Conservation (phyloP, 257 asterid species). For the Gentiana straminea region DNA sequence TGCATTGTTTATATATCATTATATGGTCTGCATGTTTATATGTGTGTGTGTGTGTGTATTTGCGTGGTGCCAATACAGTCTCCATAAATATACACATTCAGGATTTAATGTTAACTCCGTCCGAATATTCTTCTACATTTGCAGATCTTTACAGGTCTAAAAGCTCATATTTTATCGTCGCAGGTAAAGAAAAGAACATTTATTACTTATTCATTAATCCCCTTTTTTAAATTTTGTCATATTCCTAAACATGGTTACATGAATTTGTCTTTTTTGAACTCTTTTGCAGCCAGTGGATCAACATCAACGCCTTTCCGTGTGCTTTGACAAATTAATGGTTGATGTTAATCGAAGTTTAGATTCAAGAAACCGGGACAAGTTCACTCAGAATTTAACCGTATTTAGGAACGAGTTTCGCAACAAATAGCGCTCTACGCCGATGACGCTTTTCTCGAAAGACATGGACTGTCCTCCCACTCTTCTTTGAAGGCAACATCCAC, state of each 20-base stretch:
- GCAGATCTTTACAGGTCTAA: conserved; percentile 86
- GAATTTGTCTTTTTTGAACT: too few relatives aligned
- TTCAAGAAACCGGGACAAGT: conserved; percentile 90
- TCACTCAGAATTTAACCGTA: conserved; percentile 72
- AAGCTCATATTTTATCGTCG: conserved; percentile 79
- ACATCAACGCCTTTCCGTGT: conserved; percentile 72
- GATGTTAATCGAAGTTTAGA: conserved; percentile 78
- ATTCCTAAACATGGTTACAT: too few relatives aligned
- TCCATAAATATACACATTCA: too few relatives aligned
- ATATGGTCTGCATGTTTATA: too few relatives aligned
- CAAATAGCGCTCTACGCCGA: conserved; percentile 25
- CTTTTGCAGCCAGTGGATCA: conserved; percentile 71
- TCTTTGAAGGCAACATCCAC: background rate
- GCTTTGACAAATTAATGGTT: conserved; percentile 81
- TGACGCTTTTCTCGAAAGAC: too few relatives aligned
- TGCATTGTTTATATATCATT: background rate
- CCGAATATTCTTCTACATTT: conserved; percentile 7
- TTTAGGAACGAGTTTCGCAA: conserved; percentile 82
- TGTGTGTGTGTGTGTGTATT: too few relatives aligned
- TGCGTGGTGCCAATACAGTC: too few relatives aligned
- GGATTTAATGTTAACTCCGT: too few relatives aligned
- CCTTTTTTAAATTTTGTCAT: too few relatives aligned
- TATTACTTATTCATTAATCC: too few relatives aligned
- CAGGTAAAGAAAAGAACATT: conserved; percentile 39
- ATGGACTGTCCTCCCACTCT: background rate